Evolutionary conservation across 2,329 filamentous ascomycete species (phyloP).

Genomic region (Metarhizium guizhouense): DNA sequence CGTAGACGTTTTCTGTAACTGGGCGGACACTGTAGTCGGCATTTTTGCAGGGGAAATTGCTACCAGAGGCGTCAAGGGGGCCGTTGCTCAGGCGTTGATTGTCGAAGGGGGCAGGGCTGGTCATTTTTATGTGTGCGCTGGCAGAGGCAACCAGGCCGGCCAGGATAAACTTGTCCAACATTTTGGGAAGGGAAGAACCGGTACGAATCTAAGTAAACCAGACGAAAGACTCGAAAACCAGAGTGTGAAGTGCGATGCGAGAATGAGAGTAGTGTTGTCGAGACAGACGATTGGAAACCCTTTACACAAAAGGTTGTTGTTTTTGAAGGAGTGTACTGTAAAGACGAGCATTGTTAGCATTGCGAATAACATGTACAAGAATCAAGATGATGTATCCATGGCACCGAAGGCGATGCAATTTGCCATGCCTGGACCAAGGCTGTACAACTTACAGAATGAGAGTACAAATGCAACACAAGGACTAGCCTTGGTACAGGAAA

Average conservation of each 20-base stretch:
- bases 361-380: not conserved
- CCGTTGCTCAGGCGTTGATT: no score
- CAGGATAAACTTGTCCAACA: slow-evolving; percentile 41
- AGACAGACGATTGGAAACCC: slow-evolving; percentile 1
- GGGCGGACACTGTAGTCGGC: slow-evolving; percentile 29
- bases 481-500: no score
- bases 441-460: no score
- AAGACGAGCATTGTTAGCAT: not conserved
- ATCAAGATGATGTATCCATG: no score
- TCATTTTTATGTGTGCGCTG: slow-evolving; percentile 71
- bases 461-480: no score
- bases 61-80: slow-evolving; percentile 36
- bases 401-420: no score
- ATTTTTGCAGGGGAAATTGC: slow-evolving; percentile 77
- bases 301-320: not conserved
- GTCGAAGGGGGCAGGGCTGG: slow-evolving; percentile 54
- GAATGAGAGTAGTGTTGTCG: slow-evolving; percentile 14
- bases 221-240: slow-evolving; percentile 17
- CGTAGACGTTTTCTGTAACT: slow-evolving; percentile 45
- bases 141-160: slow-evolving; percentile 50
- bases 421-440: no score
- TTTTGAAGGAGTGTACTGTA: not conserved
- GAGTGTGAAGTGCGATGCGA: not conserved
- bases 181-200: slow-evolving; percentile 26
- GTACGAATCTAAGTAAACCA: slow-evolving; percentile 12